These are phyloP conservation scores for Capsella rubella DNA, from an alignment of 441 rosid genomes.

Conservation along the genomic window DNA sequence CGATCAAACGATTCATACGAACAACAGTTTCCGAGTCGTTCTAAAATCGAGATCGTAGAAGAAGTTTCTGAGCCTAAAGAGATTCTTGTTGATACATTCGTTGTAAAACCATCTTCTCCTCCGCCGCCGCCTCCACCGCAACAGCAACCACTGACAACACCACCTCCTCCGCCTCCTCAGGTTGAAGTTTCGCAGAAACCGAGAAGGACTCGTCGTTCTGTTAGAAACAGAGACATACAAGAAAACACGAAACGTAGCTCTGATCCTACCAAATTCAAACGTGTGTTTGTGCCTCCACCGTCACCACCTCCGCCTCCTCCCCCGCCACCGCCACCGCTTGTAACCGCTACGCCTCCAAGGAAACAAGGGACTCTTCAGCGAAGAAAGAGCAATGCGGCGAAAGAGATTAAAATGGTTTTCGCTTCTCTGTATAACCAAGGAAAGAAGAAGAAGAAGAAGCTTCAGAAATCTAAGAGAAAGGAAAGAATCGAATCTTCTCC, in stretches of 20 bases:
- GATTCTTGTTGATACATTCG: slow-evolving; percentile 65
- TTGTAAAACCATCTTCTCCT: slow-evolving; percentile 45
- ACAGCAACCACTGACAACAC: slow-evolving; percentile 32
- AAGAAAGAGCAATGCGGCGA: slow-evolving; percentile 68
- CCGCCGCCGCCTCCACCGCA: slow-evolving; percentile 36
- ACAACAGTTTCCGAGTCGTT: slow-evolving; percentile 37
- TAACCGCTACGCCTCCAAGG: slow-evolving; percentile 48
- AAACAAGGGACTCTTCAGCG: slow-evolving; percentile 50
- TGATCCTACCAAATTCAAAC: slow-evolving; percentile 33
- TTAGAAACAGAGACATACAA: slow-evolving; percentile 43
- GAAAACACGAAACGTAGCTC: slow-evolving; percentile 28
- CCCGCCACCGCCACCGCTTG: slow-evolving; percentile 39
- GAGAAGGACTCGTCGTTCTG: slow-evolving; percentile 49
- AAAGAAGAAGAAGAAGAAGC: slow-evolving; percentile 59
- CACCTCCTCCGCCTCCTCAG: slow-evolving; percentile 42
- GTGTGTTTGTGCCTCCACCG: slow-evolving; percentile 40
- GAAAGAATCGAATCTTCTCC: slow-evolving; percentile 42
- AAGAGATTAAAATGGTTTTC: slow-evolving; percentile 74
- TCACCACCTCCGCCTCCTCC: slow-evolving; percentile 45
- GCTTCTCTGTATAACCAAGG: slow-evolving; percentile 63
- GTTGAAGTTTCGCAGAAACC: slow-evolving; percentile 37
- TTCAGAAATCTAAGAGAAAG: slow-evolving; percentile 47
- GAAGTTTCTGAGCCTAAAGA: slow-evolving; percentile 56
- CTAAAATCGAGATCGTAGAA: slow-evolving; percentile 40
- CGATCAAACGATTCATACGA: slow-evolving; percentile 33